Evolutionary conservation across 169 alveolate genomes (phyloP).

Genomic region (Plasmodium sp.): DNA sequence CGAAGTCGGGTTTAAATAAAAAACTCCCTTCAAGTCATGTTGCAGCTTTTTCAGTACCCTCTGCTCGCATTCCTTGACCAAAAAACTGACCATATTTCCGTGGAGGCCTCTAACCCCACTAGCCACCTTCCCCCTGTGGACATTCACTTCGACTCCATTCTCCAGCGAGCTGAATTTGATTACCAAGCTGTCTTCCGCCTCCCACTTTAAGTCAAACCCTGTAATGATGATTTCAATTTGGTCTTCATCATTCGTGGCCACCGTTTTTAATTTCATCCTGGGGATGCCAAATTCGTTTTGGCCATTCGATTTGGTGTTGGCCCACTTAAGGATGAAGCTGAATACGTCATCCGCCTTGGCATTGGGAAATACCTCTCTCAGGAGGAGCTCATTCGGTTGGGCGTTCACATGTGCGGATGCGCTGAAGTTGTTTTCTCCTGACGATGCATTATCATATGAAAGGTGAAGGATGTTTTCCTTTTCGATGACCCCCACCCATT

Average conservation of each 20-base stretch:
- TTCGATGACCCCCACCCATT: slow-evolving; percentile 75
- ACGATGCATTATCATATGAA: slow-evolving; percentile 23
- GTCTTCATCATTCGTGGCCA: slow-evolving; percentile 6
- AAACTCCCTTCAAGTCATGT: slow-evolving; percentile 77
- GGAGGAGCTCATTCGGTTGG: slow-evolving; percentile 13
- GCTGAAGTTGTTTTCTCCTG: neutral
- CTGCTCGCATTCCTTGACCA: slow-evolving; percentile 79
- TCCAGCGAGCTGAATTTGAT: slow-evolving; percentile 20
- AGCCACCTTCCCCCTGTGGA: slow-evolving; percentile 76
- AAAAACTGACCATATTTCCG: slow-evolving; percentile 70
- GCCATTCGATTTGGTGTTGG: slow-evolving; percentile 14
- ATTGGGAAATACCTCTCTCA: slow-evolving; percentile 22
- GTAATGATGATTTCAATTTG: slow-evolving; percentile 29
- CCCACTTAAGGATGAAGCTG: slow-evolving; percentile 46
- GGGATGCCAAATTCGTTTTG: slow-evolving; percentile 71
- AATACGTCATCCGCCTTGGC: slow-evolving; percentile 41
- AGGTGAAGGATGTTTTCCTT: slow-evolving; percentile 48
- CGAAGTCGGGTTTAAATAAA: slow-evolving; percentile 51
- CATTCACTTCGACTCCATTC: slow-evolving; percentile 12
- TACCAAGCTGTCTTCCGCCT: slow-evolving; percentile 66
- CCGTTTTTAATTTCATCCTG: slow-evolving; percentile 52
- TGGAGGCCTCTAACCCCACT: slow-evolving; percentile 71
- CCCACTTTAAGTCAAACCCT: slow-evolving; percentile 61
- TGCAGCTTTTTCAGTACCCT: slow-evolving; percentile 76
- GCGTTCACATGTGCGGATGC: neutral